Conservation (phyloP, 1,139 yeast species). For the Suhomyces maxii region DNA sequence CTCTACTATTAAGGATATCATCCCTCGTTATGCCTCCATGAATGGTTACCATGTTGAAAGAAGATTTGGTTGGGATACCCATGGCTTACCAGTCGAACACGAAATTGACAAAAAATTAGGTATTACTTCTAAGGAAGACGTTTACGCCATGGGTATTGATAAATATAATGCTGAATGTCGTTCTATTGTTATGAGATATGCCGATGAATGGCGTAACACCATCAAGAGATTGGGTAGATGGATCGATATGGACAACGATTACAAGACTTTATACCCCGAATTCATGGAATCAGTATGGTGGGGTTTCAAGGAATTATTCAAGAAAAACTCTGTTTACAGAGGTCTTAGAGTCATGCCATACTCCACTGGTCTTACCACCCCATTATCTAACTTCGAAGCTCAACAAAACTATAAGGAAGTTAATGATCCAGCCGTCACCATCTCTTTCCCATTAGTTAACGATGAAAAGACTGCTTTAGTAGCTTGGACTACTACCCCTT, state of each 20-base stretch:
- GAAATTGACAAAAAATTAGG: constrained; percentile 97
- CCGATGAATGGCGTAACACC: constrained; percentile 90
- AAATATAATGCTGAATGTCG: constrained; percentile 94
- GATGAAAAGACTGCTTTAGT: constrained; percentile 82
- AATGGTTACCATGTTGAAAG: constrained; percentile 95
- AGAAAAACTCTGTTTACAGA: constrained; percentile 85
- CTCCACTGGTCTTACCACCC: constrained; percentile 96
- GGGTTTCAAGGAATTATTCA: constrained; percentile 88
- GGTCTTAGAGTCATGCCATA: constrained; percentile 98
- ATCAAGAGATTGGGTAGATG: constrained; percentile 96
- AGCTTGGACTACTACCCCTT: constrained; percentile 99
- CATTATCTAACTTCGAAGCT: constrained; percentile 96
- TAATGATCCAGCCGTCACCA: constrained; percentile 91
- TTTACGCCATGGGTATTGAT: constrained; percentile 88
- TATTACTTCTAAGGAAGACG: constrained; percentile 91
- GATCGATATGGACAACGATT: constrained; percentile 98
- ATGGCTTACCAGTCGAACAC: constrained; percentile 97
- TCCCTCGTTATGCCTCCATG: constrained; percentile 98
- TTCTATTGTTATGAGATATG: constrained; percentile 95
- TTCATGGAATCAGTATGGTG: constrained; percentile 99
- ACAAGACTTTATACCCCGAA: constrained; percentile 91
- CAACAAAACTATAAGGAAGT: constrained; percentile 98
- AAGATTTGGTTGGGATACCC: constrained; percentile 99
- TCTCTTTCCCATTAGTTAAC: constrained; percentile 79
- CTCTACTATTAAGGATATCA: constrained; percentile 94